These are phyloP conservation scores for Grifola frondosa DNA, from an alignment of 1,284 basidiomycete species.

Conservation along the genomic window DNA sequence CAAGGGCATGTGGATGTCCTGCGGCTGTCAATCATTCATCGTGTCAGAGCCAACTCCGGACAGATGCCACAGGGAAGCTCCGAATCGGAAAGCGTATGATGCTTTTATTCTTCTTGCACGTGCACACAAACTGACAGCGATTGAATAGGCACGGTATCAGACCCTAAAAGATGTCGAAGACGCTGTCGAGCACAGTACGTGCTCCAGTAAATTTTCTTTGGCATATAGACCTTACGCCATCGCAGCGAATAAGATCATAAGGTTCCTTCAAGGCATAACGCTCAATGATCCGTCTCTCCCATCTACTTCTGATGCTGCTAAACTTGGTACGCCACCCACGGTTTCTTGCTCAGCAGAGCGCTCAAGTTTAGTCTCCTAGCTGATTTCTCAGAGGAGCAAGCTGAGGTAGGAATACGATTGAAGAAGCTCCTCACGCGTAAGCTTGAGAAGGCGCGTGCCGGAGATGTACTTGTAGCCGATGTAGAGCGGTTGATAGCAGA, in stretches of 20 bases:
- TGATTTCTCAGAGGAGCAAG: slow-evolving; percentile 4
- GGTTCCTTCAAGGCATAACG: too few relatives aligned
- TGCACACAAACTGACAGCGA: background rate
- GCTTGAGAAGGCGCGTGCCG: slow-evolving; percentile 16
- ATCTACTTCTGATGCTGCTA: too few relatives aligned
- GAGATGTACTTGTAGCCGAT: slow-evolving; percentile 12
- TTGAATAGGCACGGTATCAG: slow-evolving; percentile 1
- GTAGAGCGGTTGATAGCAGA: slow-evolving; percentile 19
- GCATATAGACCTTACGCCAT: too few relatives aligned
- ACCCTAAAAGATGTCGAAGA: slow-evolving; percentile 4
- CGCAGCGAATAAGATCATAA: too few relatives aligned
- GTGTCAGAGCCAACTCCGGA: background rate
- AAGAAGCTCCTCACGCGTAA: slow-evolving; percentile 19
- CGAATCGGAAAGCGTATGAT: background rate
- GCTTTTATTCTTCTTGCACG: too few relatives aligned
- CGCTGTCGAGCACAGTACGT: slow-evolving; percentile 1
- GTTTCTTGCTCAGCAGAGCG: too few relatives aligned
- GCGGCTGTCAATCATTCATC: slow-evolving; percentile 16
- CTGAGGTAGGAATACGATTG: slow-evolving; percentile 6
- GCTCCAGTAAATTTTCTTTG: too few relatives aligned
- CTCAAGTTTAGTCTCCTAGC: too few relatives aligned
- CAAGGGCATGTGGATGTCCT: slow-evolving; percentile 19
- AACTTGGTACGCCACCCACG: too few relatives aligned
- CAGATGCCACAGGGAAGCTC: background rate
- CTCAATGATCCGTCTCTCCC: too few relatives aligned